phyloP scores from a whole-genome alignment of 2,329 filamentous ascomycete species.

The Teratosphaeria pseudoeucalypti region DNA sequence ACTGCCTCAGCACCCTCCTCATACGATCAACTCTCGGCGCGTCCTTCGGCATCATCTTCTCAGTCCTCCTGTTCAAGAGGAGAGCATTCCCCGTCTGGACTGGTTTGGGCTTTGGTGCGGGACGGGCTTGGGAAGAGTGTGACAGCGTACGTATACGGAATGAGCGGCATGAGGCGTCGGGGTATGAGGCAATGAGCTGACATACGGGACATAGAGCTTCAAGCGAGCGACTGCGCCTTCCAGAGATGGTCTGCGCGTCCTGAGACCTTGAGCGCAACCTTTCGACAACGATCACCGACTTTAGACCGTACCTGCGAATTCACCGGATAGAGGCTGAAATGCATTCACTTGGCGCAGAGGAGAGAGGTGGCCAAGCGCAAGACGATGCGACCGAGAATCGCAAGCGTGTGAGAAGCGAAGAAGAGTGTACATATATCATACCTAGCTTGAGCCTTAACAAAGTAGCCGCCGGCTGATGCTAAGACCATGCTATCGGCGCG shows the following conservation, averaged over 20 bases:
- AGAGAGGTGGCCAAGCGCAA: background rate
- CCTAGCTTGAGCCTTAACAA: background rate
- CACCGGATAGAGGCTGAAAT: background rate
- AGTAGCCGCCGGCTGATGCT: background rate
- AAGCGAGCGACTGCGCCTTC: slow-evolving; percentile 39
- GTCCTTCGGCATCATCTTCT: slow-evolving; percentile 96
- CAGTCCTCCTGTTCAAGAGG: slow-evolving; percentile 94
- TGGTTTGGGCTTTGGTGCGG: slow-evolving; percentile 88
- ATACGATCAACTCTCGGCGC: slow-evolving; percentile 94
- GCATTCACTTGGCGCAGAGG: background rate
- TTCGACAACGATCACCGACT: background rate
- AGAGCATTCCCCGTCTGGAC: slow-evolving; percentile 96
- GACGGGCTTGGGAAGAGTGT: slow-evolving; percentile 96
- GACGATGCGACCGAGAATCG: background rate
- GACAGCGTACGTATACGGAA: slow-evolving; percentile 51
- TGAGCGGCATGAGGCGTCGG: background rate
- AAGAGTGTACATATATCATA: background rate
- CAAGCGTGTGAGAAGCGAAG: background rate
- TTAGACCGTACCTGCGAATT: background rate
- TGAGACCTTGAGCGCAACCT: slow-evolving; percentile 26
- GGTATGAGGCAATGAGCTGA: background rate
- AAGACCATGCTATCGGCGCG: background rate
- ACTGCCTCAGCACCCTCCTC: slow-evolving; percentile 91
- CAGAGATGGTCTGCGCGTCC: slow-evolving; percentile 38
- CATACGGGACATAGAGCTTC: slow-evolving; percentile 34